Evolutionary conservation across 306 rosid species (phyloP), one percentile per base, ranked within the genome.

Genomic region (Begonia masoniana): DNA sequence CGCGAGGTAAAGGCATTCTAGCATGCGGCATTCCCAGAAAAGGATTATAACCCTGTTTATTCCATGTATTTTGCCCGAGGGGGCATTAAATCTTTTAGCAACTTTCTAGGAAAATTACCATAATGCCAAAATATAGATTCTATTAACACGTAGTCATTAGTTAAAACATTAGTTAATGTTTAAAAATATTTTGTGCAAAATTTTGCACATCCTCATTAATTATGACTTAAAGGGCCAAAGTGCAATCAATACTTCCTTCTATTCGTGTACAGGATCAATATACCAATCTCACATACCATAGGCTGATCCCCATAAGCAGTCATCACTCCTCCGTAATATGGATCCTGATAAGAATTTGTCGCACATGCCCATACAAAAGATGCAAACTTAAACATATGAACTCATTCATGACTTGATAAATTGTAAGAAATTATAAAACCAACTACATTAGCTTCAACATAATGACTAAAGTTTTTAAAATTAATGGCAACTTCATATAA

Each of bases 1-100:
- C 99, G 41, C 78, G 91, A 54, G 94, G 96, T 75, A 91, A 83
- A 35, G 94, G 88, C 96, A 91, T 91, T 70, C 99, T 77, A 63
- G 93, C 75, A 76, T 86, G 96, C 39, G 88, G 94, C 73, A 78
- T 67, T 75, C 96, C 99, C 13, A 81, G 74, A 69, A 72, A 75
- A 66, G 97, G 89, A 72, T 86, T 73, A 70, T 78, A 91, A 57
- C 88, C 96, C 99, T 91, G 73, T 62, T 17, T 53, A 53, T 61
- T 24, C 35, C 23, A 60, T 14, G 56, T n/a, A 57, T 47, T 13
- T 42, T 5, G 39, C 9, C 39, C 7, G 39, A 31, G 8, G 39
- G 39, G 9, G 39, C 7, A 31, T 31, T 7, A 31, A 31, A 31
- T 7, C 4, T 21, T 21, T 3, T 21, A 21, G 24, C 24, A 21